Conservation (phyloP, 176 grass and related monocot species). For the Pontederia crassipes region DNA sequence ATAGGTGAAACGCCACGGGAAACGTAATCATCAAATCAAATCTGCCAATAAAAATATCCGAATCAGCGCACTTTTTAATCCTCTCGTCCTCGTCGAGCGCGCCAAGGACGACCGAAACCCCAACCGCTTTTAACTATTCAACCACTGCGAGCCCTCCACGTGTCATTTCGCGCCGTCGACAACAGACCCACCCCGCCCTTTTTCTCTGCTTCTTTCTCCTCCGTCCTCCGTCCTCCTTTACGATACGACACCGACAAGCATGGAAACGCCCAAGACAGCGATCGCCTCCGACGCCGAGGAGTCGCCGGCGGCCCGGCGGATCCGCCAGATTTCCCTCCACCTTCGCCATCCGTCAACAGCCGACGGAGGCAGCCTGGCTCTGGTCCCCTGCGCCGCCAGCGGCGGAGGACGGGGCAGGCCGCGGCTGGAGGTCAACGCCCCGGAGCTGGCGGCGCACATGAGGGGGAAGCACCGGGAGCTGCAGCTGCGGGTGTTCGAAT, state of each 20-base stretch:
- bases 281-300: conserved; percentile 10
- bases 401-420: background rate
- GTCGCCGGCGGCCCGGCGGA: conserved; percentile 32
- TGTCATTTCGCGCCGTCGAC: too few relatives aligned
- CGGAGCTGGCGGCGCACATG: conserved; percentile 39
- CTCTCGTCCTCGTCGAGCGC: too few relatives aligned
- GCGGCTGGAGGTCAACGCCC: conserved; percentile 27
- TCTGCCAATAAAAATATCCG: too few relatives aligned
- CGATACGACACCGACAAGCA: conserved; percentile 24
- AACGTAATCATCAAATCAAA: too few relatives aligned
- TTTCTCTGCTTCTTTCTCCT: background rate
- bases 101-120: too few relatives aligned
- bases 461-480: conserved; percentile 34
- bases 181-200: too few relatives aligned
- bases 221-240: background rate
- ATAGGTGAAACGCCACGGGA: too few relatives aligned
- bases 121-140: too few relatives aligned
- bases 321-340: conserved; percentile 45
- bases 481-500: conserved; percentile 59
- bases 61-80: too few relatives aligned
- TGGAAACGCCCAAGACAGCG: conserved; percentile 10
- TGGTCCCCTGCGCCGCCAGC: conserved; percentile 33
- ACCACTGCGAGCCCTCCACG: too few relatives aligned
- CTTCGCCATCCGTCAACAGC: conserved; percentile 27
- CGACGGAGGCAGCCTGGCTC: conserved; percentile 8